phyloP scores from a whole-genome alignment of 1,284 basidiomycete genomes.

The Rhodotorula sp. region DNA sequence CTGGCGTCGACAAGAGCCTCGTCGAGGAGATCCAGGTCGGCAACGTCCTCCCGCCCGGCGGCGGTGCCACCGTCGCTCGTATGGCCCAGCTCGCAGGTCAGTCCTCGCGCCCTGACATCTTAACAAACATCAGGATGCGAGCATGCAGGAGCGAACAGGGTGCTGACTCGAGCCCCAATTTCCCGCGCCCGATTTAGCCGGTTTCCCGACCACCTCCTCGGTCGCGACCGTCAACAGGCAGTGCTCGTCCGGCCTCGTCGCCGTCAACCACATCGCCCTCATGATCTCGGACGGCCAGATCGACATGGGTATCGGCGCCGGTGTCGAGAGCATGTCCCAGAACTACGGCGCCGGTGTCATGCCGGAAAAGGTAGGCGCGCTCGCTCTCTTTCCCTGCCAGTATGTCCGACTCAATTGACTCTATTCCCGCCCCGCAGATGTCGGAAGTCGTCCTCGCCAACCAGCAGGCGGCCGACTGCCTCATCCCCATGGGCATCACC shows the following conservation, averaged over 20 bases:
- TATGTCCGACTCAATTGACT: background rate
- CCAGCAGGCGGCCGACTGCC: conserved; percentile 83
- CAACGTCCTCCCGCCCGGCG: conserved; percentile 88
- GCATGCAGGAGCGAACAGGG: too few relatives aligned
- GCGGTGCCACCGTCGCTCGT: conserved; percentile 84
- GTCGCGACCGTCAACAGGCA: conserved; percentile 92
- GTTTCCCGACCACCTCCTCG: conserved; percentile 77
- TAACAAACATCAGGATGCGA: too few relatives aligned
- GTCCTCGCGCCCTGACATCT: background rate
- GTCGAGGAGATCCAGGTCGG: conserved; percentile 90
- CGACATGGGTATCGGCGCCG: conserved; percentile 67
- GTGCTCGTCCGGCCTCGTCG: conserved; percentile 88
- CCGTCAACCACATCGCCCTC: conserved; percentile 87
- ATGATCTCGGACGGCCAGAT: conserved; percentile 61
- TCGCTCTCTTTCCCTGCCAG: background rate
- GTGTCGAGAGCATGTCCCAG: conserved; percentile 90
- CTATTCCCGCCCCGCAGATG: conserved; percentile 52
- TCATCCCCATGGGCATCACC: conserved; percentile 62
- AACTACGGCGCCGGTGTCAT: conserved; percentile 59
- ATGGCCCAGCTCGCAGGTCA: conserved; percentile 78
- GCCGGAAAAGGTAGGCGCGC: conserved; percentile 56
- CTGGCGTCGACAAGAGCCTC: conserved; percentile 68
- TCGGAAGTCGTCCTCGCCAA: conserved; percentile 77
- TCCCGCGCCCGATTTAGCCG: conserved; percentile 59
- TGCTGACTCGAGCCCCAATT: background rate